Conservation (phyloP, 2,329 filamentous ascomycete genomes). For the Sclerotinia spermophila region DNA sequence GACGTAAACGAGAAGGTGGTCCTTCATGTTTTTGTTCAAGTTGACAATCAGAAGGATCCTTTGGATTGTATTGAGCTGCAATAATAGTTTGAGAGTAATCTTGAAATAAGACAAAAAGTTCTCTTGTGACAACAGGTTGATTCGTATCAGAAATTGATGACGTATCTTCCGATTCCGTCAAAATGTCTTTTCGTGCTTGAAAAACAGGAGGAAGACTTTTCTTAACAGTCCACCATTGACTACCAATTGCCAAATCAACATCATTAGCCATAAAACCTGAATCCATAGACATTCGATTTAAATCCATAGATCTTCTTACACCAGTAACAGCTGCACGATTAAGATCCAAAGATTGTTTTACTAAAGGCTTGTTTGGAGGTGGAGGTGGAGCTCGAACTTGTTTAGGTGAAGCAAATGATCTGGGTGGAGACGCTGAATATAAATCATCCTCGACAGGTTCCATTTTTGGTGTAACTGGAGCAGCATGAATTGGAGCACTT, state of each 20-base stretch:
- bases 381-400: conserved; percentile 45
- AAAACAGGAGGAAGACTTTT: conserved; percentile 77
- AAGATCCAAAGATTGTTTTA: conserved; percentile 63
- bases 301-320: conserved; percentile 59
- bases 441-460: conserved; percentile 34
- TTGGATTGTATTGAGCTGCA: conserved; percentile 72
- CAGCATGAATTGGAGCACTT: conserved; percentile 21
- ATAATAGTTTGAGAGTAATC: conserved; percentile 96
- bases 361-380: conserved; percentile 41
- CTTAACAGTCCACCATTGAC: conserved; percentile 83
- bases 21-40: conserved; percentile 84
- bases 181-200: conserved; percentile 77
- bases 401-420: conserved; percentile 32
- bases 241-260: conserved; percentile 69
- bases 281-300: conserved; percentile 69
- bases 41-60: conserved; percentile 66
- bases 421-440: conserved; percentile 38
- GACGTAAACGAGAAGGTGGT: conserved; percentile 75
- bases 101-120: conserved; percentile 83
- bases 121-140: conserved; percentile 69
- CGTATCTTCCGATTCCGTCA: conserved; percentile 77
- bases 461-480: conserved; percentile 25
- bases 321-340: conserved; percentile 46
- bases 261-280: conserved; percentile 85
- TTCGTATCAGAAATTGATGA: conserved; percentile 65